Evolutionary conservation across 768 basidiomycete species (phyloP).

Genomic region (Suillus decipiens): DNA sequence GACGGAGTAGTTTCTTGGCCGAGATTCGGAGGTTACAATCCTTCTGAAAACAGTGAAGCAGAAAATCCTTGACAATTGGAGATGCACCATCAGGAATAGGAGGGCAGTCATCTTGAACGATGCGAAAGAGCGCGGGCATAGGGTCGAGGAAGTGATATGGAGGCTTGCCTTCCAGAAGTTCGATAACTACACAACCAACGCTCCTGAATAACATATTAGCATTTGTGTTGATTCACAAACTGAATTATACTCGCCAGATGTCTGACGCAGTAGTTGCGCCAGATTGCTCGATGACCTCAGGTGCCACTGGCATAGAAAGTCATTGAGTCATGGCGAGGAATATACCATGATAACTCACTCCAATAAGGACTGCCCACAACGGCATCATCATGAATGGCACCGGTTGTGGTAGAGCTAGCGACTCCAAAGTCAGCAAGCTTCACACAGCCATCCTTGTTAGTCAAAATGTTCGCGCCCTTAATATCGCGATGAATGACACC

Average conservation of each 20-base stretch:
- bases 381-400: conserved; percentile 78
- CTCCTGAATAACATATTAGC: conserved; percentile 45
- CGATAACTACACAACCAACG: conserved; percentile 97
- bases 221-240: conserved; percentile 1
- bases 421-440: conserved; percentile 99
- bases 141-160: conserved; percentile 96
- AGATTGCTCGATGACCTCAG: conserved; percentile 97
- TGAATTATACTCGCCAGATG: conserved; percentile 69
- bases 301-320: conserved; percentile 69
- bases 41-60: conserved; percentile 98
- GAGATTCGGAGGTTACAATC: conserved; percentile 93
- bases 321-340: conserved; percentile 12
- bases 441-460: conserved; percentile 97
- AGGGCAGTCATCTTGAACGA: conserved; percentile 97
- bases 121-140: conserved; percentile 98
- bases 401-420: conserved; percentile 75
- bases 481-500: conserved; percentile 98
- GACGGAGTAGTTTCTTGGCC: conserved; percentile 87
- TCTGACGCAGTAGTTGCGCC: conserved; percentile 97
- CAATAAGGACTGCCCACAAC: conserved; percentile 99
- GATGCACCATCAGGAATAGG: conserved; percentile 96
- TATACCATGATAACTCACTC: conserved; percentile 58
- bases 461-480: conserved; percentile 98
- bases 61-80: conserved; percentile 93
- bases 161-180: conserved; percentile 85